phyloP scores from a whole-genome alignment of 371 early-diverging fungal species.

The Mortierella sp. region DNA sequence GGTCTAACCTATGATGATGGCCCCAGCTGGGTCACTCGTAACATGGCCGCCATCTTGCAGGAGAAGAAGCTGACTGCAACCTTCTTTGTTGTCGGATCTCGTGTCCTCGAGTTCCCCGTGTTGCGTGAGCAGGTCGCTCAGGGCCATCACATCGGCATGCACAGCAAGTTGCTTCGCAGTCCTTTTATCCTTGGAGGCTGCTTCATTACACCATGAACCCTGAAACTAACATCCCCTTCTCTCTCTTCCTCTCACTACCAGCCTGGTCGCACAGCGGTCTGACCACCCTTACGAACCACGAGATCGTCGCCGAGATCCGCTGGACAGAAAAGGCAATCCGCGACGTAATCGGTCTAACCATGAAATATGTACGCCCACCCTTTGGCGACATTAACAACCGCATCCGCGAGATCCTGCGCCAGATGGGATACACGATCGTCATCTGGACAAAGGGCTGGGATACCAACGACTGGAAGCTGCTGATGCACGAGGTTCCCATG shows the following conservation, averaged over 20 bases:
- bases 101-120: constrained; percentile 64
- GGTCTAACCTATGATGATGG: constrained; percentile 74
- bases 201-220: neutral
- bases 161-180: constrained; percentile 57
- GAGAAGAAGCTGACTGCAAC: constrained; percentile 71
- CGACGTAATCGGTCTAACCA: constrained; percentile 69
- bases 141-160: constrained; percentile 70
- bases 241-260: constrained; percentile 57
- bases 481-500: constrained; percentile 35
- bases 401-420: constrained; percentile 68
- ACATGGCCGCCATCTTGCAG: constrained; percentile 65
- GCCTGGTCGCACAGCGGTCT: constrained; percentile 74
- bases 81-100: constrained; percentile 71
- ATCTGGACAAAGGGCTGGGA: constrained; percentile 60
- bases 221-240: neutral
- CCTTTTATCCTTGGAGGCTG: neutral
- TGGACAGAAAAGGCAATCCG: constrained; percentile 76
- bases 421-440: constrained; percentile 66
- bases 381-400: constrained; percentile 78
- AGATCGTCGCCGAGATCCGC: constrained; percentile 78
- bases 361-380: constrained; percentile 69
- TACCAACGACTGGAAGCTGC: constrained; percentile 58
- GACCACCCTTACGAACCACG: constrained; percentile 74
- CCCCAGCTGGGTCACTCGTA: constrained; percentile 59
- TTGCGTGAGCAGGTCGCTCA: constrained; percentile 43